These are phyloP conservation scores for Saccharomyces paradoxus DNA, from an alignment of 805 yeast species.

Conservation along the genomic window DNA sequence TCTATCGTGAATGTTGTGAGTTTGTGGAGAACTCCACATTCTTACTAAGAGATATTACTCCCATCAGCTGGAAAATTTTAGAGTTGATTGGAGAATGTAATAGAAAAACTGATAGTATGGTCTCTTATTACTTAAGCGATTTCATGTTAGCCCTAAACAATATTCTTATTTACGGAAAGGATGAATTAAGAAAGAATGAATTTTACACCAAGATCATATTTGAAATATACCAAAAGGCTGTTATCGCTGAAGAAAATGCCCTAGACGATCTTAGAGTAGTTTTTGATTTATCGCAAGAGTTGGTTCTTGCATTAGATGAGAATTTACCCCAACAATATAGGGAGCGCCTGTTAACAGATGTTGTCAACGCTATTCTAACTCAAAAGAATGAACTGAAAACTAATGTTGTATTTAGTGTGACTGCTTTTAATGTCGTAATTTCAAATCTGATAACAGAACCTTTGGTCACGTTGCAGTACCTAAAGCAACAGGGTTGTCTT, in stretches of 20 bases:
- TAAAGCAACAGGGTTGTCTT: constrained; percentile 40
- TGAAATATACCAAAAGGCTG: constrained; percentile 40
- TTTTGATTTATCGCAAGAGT: constrained; percentile 56
- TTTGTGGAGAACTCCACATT: constrained; percentile 63
- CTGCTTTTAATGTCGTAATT: constrained; percentile 46
- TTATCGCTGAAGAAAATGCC: constrained; percentile 40
- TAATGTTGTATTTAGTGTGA: constrained; percentile 27
- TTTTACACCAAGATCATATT: constrained; percentile 42
- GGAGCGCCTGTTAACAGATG: constrained; percentile 37
- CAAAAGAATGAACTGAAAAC: constrained; percentile 22
- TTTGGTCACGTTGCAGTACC: constrained; percentile 39
- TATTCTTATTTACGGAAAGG: constrained; percentile 54
- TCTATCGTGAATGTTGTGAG: constrained; percentile 69
- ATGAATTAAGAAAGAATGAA: constrained; percentile 40
- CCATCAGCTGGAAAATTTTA: constrained; percentile 68
- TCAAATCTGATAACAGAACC: constrained; percentile 60
- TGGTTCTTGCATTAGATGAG: constrained; percentile 50
- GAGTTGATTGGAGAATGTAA: constrained; percentile 37
- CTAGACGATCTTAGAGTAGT: constrained; percentile 49
- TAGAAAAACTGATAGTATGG: constrained; percentile 38
- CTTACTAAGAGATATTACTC: constrained; percentile 51
- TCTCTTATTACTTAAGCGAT: constrained; percentile 67
- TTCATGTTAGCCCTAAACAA: constrained; percentile 65
- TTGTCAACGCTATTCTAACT: constrained; percentile 30
- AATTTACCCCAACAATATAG: constrained; percentile 37